These are phyloP conservation scores for Cercophora sp. DNA, from an alignment of 495 filamentous ascomycete genomes.

Conservation along the genomic window DNA sequence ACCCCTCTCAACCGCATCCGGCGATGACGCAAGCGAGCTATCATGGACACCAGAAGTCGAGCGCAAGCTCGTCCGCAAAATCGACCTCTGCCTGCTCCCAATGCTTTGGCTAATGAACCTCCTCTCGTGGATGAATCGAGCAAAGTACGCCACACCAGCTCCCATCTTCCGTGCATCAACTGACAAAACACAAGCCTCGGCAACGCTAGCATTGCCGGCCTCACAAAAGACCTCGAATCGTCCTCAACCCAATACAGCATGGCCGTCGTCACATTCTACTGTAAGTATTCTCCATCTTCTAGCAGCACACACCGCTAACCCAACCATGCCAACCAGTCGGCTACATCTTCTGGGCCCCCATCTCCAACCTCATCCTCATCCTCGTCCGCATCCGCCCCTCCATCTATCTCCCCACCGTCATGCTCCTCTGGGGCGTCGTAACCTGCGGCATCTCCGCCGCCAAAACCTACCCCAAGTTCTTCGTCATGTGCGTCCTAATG, in stretches of 20 bases:
- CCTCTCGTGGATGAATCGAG: conserved; percentile 45
- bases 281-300: too few relatives aligned
- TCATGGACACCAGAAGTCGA: conserved; percentile 20
- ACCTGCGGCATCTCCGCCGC: conserved; percentile 51
- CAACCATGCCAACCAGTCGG: too few relatives aligned
- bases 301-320: too few relatives aligned
- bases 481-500: conserved; percentile 52
- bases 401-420: conserved; percentile 51
- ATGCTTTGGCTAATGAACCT: conserved; percentile 39
- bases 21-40: too few relatives aligned
- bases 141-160: conserved; percentile 33
- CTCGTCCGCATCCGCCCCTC: conserved; percentile 33
- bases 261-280: conserved; percentile 56
- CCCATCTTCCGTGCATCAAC: neutral
- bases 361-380: conserved; percentile 4
- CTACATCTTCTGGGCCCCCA: conserved; percentile 49
- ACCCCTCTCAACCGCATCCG: too few relatives aligned
- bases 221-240: conserved; percentile 56
- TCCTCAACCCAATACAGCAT: conserved; percentile 53
- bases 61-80: conserved; percentile 30
- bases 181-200: too few relatives aligned
- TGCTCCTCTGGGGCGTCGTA: conserved; percentile 54
- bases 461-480: conserved; percentile 47
- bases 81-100: conserved; percentile 35
- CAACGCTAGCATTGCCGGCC: conserved; percentile 58